Evolutionary conservation across 2,329 filamentous ascomycete genomes (phyloP), one percentile per base, ranked within the genome.

Genomic region (Ophiocordyceps camponoti-rufipedis): DNA sequence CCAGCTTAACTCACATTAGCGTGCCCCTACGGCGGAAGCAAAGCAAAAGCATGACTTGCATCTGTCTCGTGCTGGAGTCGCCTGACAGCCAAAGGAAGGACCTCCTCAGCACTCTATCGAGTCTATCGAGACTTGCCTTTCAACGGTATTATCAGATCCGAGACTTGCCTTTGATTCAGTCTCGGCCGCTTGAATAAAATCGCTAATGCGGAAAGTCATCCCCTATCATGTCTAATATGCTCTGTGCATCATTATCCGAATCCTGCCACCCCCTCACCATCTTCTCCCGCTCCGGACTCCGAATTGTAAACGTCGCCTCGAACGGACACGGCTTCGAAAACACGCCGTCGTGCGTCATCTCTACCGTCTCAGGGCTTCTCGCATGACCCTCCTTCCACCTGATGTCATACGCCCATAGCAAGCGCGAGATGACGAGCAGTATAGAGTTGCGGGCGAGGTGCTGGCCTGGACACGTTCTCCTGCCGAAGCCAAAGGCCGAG

Each of bases 401-500:
- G 7, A 46, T 40, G n/a, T 46, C 41, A 19, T 43, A 46, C 9
- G 45, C 40, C 45, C 45, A 46, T 3, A 46, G 28, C 3, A 46
- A 32, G 8, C 45, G 45, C 12, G 41, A 28, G 2, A 46, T 11
- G 16, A 43, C 32, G 7, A 46, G 41, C 2, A 46, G 10, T 7
- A 46, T 28, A 5, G 45, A 43, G 19, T 46, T 46, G 5, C 41
- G 41, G 3, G 45, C 41, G 4, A 46, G 33, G 23, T 38, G 19
- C 16, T 46, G 45, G 5, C 47, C 47, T 2, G 44, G 44, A 42
- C 47, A 48, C 2, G 16, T 39, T 39, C 47, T 43, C 32, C 44
- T 31, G 14, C 47, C 47, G 38, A 46, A 48, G 12, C 47, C 47
- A 23, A 48, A 48, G 9, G 44, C 41, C 2, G 44, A 32, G 3